Conservation (phyloP, 2,329 filamentous ascomycete genomes). For the Colletotrichum spinosum region DNA sequence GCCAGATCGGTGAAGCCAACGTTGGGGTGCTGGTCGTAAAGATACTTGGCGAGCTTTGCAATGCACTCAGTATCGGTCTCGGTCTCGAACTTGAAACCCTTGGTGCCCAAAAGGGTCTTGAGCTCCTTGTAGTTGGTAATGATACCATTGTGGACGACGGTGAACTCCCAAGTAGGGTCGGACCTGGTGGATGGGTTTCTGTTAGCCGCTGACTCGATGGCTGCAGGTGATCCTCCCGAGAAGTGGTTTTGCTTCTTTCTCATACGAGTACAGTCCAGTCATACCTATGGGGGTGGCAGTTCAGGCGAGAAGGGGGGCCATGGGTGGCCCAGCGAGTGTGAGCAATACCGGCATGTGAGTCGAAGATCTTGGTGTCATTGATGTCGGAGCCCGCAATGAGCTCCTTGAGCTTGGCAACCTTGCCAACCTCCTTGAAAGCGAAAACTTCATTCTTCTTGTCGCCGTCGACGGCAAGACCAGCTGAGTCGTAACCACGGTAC, state of each 20-base stretch:
- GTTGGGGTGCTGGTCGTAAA: slow-evolving; percentile 92
- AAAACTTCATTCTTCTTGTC: slow-evolving; percentile 99
- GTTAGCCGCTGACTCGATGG: slow-evolving; percentile 33
- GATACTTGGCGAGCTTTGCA: slow-evolving; percentile 98
- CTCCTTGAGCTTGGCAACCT: slow-evolving; percentile 95
- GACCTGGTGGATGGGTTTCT: slow-evolving; percentile 69
- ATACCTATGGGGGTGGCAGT: slow-evolving; percentile 99
- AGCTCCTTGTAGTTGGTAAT: slow-evolving; percentile 99
- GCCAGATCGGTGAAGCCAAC: slow-evolving; percentile 97
- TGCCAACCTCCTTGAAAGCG: slow-evolving; percentile 99
- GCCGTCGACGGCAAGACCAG: slow-evolving; percentile 93
- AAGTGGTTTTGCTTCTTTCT: slow-evolving; percentile 24
- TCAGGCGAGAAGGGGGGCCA: slow-evolving; percentile 89
- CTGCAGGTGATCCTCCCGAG: neutral
- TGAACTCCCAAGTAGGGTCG: slow-evolving; percentile 94
- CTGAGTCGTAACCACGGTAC: slow-evolving; percentile 98
- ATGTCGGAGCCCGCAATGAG: slow-evolving; percentile 87
- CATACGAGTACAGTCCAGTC: slow-evolving; percentile 43
- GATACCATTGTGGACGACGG: slow-evolving; percentile 99
- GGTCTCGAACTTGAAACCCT: slow-evolving; percentile 99
- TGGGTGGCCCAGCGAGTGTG: slow-evolving; percentile 99
- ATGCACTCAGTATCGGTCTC: slow-evolving; percentile 99
- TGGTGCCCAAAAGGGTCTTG: slow-evolving; percentile 89
- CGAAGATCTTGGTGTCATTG: slow-evolving; percentile 92
- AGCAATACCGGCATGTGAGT: slow-evolving; percentile 97